Conservation (phyloP, 768 basidiomycete genomes). For the Lactifluus echinatus region DNA sequence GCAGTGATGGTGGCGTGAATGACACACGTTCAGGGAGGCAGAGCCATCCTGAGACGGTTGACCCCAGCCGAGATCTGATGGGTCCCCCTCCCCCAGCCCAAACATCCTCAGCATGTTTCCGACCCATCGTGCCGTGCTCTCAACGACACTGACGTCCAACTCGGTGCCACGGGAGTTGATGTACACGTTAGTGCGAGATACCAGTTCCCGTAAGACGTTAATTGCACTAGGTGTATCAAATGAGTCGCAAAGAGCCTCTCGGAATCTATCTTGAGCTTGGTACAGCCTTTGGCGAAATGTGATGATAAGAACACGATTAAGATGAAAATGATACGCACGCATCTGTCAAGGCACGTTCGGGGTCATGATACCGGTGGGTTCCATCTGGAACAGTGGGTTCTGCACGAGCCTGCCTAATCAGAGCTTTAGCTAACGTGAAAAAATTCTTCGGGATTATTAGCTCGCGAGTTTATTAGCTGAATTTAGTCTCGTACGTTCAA, state of each 20-base stretch:
- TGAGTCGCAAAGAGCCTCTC: slow-evolving; percentile 85
- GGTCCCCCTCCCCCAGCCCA: slow-evolving; percentile 66
- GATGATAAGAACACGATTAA: slow-evolving; percentile 1
- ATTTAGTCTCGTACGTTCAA: slow-evolving; percentile 58
- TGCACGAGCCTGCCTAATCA: slow-evolving; percentile 49
- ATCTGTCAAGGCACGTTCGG: slow-evolving; percentile 60
- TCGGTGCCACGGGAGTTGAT: slow-evolving; percentile 56
- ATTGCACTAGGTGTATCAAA: slow-evolving; percentile 91
- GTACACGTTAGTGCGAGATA: slow-evolving; percentile 83
- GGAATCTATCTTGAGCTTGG: slow-evolving; percentile 68
- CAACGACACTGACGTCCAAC: slow-evolving; percentile 54
- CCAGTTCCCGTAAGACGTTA: slow-evolving; percentile 65
- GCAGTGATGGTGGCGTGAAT: not conserved
- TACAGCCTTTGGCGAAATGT: slow-evolving; percentile 45
- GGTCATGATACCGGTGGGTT: slow-evolving; percentile 52
- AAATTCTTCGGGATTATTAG: slow-evolving; percentile 60
- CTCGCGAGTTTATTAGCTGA: not conserved
- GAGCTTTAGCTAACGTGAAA: slow-evolving; percentile 80
- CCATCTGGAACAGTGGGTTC: slow-evolving; percentile 46
- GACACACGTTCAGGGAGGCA: slow-evolving; percentile 44
- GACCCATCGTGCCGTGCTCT: slow-evolving; percentile 58
- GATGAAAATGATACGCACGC: slow-evolving; percentile 36
- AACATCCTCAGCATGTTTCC: slow-evolving; percentile 70
- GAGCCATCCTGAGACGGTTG: slow-evolving; percentile 41
- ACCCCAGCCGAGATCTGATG: slow-evolving; percentile 78